These are phyloP conservation scores for Cordyceps farinosa DNA, from an alignment of 2,329 filamentous ascomycete species.

Conservation along the genomic window DNA sequence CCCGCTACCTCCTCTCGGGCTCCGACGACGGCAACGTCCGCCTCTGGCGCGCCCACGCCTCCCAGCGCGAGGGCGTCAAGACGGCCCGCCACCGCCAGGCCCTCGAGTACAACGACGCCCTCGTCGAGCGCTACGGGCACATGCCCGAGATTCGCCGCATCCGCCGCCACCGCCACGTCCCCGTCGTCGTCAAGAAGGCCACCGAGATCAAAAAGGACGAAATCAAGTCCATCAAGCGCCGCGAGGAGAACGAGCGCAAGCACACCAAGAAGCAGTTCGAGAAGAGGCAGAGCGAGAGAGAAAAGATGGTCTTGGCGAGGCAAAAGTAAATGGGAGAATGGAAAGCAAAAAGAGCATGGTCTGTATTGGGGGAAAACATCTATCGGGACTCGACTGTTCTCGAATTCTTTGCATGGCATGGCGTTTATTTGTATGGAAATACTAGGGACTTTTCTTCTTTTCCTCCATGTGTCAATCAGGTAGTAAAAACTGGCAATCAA, in stretches of 20 bases:
- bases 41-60: slow-evolving; percentile 86
- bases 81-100: slow-evolving; percentile 80
- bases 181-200: slow-evolving; percentile 93
- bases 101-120: slow-evolving; percentile 84
- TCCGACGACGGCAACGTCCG: slow-evolving; percentile 88
- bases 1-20: slow-evolving; percentile 83
- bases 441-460: neutral
- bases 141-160: slow-evolving; percentile 97
- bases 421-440: slow-evolving; percentile 10
- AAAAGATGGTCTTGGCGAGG: slow-evolving; percentile 82
- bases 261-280: slow-evolving; percentile 81
- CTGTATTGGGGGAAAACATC: neutral
- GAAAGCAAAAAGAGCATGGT: neutral
- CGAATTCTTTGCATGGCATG: slow-evolving; percentile 20
- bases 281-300: slow-evolving; percentile 72
- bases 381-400: slow-evolving; percentile 11
- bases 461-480: neutral
- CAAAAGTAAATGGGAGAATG: slow-evolving; percentile 43
- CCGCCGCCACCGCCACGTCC: slow-evolving; percentile 83
- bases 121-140: slow-evolving; percentile 81
- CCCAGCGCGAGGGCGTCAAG: slow-evolving; percentile 78
- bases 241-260: slow-evolving; percentile 90
- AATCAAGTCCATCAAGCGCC: slow-evolving; percentile 78
- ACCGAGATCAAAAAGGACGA: slow-evolving; percentile 92
- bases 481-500: neutral